A percentile compares a stretch with the other conserved stretches of the same genome.
Conservation (phyloP, 2,329 filamentous ascomycete genomes). For the Leptosphaerulina australis region DNA sequence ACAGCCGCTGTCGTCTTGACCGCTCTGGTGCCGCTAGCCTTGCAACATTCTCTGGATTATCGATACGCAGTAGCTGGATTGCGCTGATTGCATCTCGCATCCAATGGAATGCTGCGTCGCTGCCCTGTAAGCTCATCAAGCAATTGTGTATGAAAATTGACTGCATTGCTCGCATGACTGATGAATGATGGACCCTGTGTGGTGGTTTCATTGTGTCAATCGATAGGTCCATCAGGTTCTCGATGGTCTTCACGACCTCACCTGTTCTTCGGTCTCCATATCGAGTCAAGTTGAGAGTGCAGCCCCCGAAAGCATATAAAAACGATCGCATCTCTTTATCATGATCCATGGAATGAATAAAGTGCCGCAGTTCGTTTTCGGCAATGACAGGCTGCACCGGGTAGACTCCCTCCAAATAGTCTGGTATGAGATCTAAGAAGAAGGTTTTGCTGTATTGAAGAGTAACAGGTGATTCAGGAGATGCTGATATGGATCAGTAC, state of each 20-base stretch:
- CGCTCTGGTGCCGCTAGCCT: conserved; percentile 46
- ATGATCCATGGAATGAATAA: conserved; percentile 47
- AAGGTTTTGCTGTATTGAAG: conserved; percentile 38
- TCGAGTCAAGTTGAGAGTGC: conserved; percentile 54
- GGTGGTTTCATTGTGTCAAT: conserved; percentile 48
- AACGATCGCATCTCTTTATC: conserved; percentile 51
- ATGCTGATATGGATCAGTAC: conserved; percentile 14
- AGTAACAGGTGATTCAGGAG: conserved; percentile 25
- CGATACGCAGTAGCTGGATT: conserved; percentile 48
- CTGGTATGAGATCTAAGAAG: conserved; percentile 53
- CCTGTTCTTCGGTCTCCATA: conserved; percentile 41
- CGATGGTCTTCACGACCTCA: conserved; percentile 42
- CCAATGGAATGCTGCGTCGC: conserved; percentile 58
- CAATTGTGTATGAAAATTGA: conserved; percentile 61
- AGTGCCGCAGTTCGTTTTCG: conserved; percentile 48
- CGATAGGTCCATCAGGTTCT: conserved; percentile 44
- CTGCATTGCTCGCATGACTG: conserved; percentile 57
- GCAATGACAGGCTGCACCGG: conserved; percentile 56
- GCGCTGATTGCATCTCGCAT: conserved; percentile 58
- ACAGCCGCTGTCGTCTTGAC: conserved; percentile 56
- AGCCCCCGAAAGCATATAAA: conserved; percentile 54
- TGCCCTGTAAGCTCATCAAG: conserved; percentile 56
- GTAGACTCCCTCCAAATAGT: conserved; percentile 55
- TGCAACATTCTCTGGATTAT: conserved; percentile 47
- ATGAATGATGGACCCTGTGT: conserved; percentile 49